Evolutionary conservation across 148 eudicot species (phyloP).

Genomic region (Suaeda aralocaspica): DNA sequence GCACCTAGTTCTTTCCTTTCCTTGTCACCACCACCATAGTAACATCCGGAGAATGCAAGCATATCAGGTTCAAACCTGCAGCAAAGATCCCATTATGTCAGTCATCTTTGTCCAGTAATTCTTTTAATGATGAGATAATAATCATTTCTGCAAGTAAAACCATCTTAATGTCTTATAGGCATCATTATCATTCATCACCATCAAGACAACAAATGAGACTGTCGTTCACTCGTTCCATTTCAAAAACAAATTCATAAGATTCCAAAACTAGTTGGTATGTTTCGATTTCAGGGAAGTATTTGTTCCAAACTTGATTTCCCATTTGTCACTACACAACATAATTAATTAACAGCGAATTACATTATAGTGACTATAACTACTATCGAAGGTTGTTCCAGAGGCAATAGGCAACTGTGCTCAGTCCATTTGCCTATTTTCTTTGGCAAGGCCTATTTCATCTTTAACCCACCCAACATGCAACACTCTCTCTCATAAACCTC

Average conservation of each 20-base stretch:
- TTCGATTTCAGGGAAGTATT: background rate
- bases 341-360: too few species aligned
- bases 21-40: conserved; percentile 95
- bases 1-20: conserved; percentile 76
- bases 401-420: background rate
- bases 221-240: too few species aligned
- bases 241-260: too few species aligned
- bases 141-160: background rate
- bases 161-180: too few species aligned
- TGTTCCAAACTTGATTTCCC: background rate
- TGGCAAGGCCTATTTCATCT: too few species aligned
- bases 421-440: background rate
- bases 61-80: conserved; percentile 98
- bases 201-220: too few species aligned
- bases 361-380: too few species aligned
- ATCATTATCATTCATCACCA: too few species aligned
- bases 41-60: conserved; percentile 99
- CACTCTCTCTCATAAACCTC: too few species aligned
- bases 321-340: conserved; percentile 1
- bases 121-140: background rate
- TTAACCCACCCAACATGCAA: too few species aligned
- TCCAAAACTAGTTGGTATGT: background rate
- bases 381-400: too few species aligned
- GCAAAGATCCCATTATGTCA: conserved; percentile 10
- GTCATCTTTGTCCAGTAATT: background rate